Conservation (phyloP, 345 rosid species). For the Zanthoxylum bungeanum region DNA sequence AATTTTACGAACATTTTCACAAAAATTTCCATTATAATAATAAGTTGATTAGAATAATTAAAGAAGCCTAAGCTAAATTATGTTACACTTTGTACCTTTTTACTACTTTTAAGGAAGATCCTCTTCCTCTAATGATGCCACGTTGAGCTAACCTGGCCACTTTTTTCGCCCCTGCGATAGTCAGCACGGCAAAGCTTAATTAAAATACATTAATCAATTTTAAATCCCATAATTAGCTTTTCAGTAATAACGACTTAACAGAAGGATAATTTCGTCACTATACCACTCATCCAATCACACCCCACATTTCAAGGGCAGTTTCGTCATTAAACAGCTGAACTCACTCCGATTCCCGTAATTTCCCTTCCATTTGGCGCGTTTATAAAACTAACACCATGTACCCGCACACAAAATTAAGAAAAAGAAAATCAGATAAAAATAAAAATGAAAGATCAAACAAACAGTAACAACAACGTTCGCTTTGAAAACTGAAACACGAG, state of each 20-base stretch:
- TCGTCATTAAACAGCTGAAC: neutral
- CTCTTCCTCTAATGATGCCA: conserved; percentile 20
- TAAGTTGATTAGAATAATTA: neutral
- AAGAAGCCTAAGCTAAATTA: neutral
- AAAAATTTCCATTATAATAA: no score
- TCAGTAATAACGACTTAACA: neutral
- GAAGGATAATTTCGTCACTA: conserved; percentile 7
- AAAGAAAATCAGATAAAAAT: neutral
- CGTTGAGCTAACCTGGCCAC: neutral
- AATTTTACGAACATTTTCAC: no score
- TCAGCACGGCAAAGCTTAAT: neutral
- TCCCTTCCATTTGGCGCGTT: conserved; percentile 61
- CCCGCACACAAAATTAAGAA: conserved; percentile 28
- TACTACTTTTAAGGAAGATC: conserved; percentile 23
- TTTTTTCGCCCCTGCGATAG: neutral
- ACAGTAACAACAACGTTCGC: conserved; percentile 15
- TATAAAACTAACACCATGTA: conserved; percentile 38
- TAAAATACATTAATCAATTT: neutral
- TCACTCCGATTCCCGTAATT: conserved; percentile 12
- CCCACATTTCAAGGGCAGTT: neutral
- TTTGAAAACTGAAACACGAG: conserved; percentile 27
- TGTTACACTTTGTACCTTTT: neutral
- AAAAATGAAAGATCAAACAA: conserved; percentile 31
- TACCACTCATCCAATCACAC: no score
- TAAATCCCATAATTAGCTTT: neutral